phyloP scores from a whole-genome alignment of 192 early-diverging fungal genomes.

The Coemansia sp. region DNA sequence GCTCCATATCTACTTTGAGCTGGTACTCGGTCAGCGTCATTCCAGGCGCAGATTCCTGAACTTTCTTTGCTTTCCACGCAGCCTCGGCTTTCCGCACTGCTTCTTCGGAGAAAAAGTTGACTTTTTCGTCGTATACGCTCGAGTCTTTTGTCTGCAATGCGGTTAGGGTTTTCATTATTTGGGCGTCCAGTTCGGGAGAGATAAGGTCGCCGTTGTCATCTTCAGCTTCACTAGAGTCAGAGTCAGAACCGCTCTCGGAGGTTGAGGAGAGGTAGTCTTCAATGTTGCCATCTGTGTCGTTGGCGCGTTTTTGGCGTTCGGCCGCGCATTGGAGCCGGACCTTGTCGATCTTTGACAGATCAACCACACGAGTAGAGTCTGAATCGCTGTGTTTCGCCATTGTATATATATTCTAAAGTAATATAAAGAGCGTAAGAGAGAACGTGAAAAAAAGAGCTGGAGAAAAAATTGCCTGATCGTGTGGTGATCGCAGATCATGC shows the following conservation, averaged over 20 bases:
- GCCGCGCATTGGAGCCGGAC: slow-evolving; percentile 44
- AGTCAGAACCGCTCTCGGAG: slow-evolving; percentile 13
- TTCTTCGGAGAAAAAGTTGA: slow-evolving; percentile 73
- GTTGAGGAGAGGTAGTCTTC: slow-evolving; percentile 35
- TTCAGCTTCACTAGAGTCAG: slow-evolving; percentile 62
- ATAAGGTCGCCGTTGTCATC: slow-evolving; percentile 79
- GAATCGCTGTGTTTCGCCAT: not conserved
- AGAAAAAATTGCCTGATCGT: too few species aligned
- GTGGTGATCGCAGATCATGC: too few species aligned
- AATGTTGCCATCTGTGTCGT: slow-evolving; percentile 43
- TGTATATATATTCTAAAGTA: too few species aligned
- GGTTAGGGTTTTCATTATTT: slow-evolving; percentile 90
- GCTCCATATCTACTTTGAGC: slow-evolving; percentile 57
- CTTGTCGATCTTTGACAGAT: slow-evolving; percentile 38
- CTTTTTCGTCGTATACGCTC: slow-evolving; percentile 75
- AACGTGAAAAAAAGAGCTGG: too few species aligned
- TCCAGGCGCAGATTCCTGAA: slow-evolving; percentile 12
- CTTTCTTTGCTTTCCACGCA: slow-evolving; percentile 40
- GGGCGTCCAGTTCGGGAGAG: slow-evolving; percentile 86
- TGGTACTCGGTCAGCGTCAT: slow-evolving; percentile 86
- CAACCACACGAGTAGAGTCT: not conserved
- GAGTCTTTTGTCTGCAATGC: slow-evolving; percentile 75
- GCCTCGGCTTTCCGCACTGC: slow-evolving; percentile 38
- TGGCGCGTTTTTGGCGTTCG: slow-evolving; percentile 40
- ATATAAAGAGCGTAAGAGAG: too few species aligned